Percentiles rank a stretch among this genome's conserved stretches.
phyloP scores from a whole-genome alignment of 176 grass and related monocot genomes.

The Carex kokanica region DNA sequence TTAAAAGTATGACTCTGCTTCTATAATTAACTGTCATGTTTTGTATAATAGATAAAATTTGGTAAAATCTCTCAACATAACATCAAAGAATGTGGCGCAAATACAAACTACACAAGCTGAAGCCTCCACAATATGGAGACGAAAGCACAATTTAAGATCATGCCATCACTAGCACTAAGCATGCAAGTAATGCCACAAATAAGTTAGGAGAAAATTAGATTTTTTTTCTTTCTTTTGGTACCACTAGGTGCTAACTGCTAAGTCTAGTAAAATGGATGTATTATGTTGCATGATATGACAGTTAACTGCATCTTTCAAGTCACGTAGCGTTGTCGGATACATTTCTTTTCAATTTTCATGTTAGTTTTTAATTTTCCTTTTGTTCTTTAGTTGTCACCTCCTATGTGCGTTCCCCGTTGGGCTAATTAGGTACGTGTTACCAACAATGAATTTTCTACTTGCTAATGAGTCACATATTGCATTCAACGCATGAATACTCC shows the following conservation, averaged over 20 bases:
- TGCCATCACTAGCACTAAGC: not conserved
- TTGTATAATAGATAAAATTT: too few relatives aligned
- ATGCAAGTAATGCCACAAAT: not conserved
- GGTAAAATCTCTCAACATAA: not conserved
- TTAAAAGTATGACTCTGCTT: too few relatives aligned
- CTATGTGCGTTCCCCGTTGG: not conserved
- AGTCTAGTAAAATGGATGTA: not conserved
- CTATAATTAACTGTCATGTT: too few relatives aligned
- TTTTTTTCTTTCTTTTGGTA: not conserved
- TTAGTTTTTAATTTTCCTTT: not conserved
- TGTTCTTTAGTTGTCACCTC: not conserved
- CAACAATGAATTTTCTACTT: not conserved
- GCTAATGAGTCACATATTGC: not conserved
- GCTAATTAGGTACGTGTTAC: slow-evolving; percentile 12
- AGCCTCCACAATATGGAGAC: not conserved
- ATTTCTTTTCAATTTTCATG: slow-evolving; percentile 8
- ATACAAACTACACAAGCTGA: not conserved
- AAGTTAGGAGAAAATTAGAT: slow-evolving; percentile 23
- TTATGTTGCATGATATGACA: not conserved
- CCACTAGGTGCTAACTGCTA: not conserved
- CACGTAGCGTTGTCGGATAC: not conserved
- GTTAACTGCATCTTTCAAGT: not conserved
- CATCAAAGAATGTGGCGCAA: not conserved
- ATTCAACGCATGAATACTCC: not conserved
- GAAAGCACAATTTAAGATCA: not conserved